phyloP scores from a whole-genome alignment of 345 rosid species.

The Acer negundo region DNA sequence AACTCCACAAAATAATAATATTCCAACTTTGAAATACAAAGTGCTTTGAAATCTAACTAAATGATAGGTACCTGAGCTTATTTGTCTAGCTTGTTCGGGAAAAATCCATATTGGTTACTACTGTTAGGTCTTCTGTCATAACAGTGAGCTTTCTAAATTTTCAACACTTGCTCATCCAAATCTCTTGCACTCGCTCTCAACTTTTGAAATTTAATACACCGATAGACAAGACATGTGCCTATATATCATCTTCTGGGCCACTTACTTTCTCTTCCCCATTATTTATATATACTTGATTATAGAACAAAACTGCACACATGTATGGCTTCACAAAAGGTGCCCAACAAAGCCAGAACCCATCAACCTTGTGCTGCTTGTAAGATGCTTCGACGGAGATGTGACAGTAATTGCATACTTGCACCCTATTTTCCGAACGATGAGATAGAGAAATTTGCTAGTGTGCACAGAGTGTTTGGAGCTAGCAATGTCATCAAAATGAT shows the following conservation, averaged over 20 bases:
- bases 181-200: constrained; percentile 25
- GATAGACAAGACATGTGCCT: neutral
- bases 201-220: constrained; percentile 25
- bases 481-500: constrained; percentile 45
- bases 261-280: neutral
- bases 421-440: constrained; percentile 38
- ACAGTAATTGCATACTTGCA: constrained; percentile 26
- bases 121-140: constrained; percentile 27
- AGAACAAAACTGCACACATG: neutral
- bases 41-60: neutral
- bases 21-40: neutral
- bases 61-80: too few relatives aligned
- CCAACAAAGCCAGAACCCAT: constrained; percentile 23
- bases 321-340: constrained; percentile 21
- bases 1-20: neutral
- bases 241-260: constrained; percentile 13
- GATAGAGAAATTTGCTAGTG: constrained; percentile 29
- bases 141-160: constrained; percentile 15
- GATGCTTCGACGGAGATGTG: constrained; percentile 37
- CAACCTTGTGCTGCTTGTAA: constrained; percentile 38
- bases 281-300: neutral
- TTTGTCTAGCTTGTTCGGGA: constrained; percentile 1
- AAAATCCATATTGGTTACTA: constrained; percentile 19
- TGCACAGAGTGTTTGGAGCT: constrained; percentile 45
- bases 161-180: constrained; percentile 10